phyloP scores from a whole-genome alignment of 306 rosid genomes.

The Canavalia gladiata region DNA sequence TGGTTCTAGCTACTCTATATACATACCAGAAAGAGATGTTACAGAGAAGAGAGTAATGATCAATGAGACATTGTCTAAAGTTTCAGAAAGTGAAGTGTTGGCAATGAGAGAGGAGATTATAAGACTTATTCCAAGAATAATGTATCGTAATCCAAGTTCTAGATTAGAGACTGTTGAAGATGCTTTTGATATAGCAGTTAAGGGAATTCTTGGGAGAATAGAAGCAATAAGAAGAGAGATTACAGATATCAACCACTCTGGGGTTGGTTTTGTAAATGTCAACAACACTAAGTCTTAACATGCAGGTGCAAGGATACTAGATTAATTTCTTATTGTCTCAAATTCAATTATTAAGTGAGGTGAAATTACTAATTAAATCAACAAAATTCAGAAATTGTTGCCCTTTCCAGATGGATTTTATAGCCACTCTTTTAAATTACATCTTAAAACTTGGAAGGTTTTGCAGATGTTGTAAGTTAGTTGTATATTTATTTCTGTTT shows the following conservation, averaged over 20 bases:
- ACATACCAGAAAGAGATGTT: slow-evolving; percentile 48
- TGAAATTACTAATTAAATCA: slow-evolving; percentile 18
- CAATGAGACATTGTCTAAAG: slow-evolving; percentile 48
- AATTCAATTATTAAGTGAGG: not conserved
- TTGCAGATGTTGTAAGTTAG: not conserved
- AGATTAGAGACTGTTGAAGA: slow-evolving; percentile 55
- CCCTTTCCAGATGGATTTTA: not conserved
- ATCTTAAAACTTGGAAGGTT: not conserved
- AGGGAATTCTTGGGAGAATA: slow-evolving; percentile 61
- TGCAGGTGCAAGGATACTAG: not conserved
- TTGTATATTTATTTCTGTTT: slow-evolving; percentile 5
- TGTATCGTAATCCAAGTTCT: slow-evolving; percentile 56
- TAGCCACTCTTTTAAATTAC: not conserved
- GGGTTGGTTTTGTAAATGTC: not conserved
- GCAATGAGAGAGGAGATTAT: slow-evolving; percentile 62
- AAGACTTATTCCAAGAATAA: slow-evolving; percentile 59
- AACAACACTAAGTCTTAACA: slow-evolving; percentile 1
- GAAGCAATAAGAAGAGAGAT: slow-evolving; percentile 43
- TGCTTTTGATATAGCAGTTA: slow-evolving; percentile 67
- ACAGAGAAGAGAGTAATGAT: slow-evolving; percentile 43
- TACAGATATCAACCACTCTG: not conserved
- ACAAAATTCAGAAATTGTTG: not conserved
- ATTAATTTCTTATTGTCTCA: not conserved
- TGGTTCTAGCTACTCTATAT: slow-evolving; percentile 53
- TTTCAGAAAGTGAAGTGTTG: slow-evolving; percentile 45